Percentiles rank a stretch among this genome's conserved stretches.
Conservation (phyloP, 768 basidiomycete genomes). For the Steccherinum ochraceum region DNA sequence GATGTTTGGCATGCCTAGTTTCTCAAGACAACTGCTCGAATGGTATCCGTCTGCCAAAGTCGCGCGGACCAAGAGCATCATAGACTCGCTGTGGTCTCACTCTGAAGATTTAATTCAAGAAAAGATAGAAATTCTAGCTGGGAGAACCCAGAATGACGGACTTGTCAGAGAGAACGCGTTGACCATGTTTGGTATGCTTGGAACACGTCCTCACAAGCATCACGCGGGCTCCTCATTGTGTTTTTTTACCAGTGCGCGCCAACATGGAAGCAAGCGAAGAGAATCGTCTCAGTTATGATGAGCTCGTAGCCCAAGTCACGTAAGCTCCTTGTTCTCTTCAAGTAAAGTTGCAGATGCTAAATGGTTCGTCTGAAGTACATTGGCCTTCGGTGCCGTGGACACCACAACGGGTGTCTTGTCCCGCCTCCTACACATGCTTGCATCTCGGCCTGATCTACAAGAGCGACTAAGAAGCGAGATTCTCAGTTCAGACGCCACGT, state of each 20-base stretch:
- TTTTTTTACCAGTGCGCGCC: conserved; percentile 11
- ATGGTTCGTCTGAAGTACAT: conserved; percentile 9
- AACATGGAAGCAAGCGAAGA: conserved; percentile 12
- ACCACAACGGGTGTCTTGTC: conserved; percentile 19
- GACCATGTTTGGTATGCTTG: conserved; percentile 15
- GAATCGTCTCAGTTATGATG: conserved; percentile 15
- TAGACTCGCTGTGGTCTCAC: conserved; percentile 40
- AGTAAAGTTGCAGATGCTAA: not conserved
- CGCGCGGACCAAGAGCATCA: conserved; percentile 37
- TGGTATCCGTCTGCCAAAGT: too few relatives aligned
- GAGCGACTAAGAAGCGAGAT: conserved; percentile 20
- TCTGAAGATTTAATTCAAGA: conserved; percentile 34
- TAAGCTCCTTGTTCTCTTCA: conserved; percentile 3
- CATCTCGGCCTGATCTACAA: conserved; percentile 17
- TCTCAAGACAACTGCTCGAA: too few relatives aligned
- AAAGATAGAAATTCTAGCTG: conserved; percentile 28
- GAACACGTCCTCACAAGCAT: not conserved
- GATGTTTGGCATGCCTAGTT: too few relatives aligned
- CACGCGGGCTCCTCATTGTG: not conserved
- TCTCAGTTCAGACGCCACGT: not conserved
- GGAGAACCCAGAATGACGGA: conserved; percentile 5
- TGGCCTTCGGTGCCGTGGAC: conserved; percentile 16
- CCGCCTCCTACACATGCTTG: conserved; percentile 17
- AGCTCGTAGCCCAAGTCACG: conserved; percentile 19
- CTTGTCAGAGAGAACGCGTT: conserved; percentile 19